Evolutionary conservation across 768 basidiomycete species (phyloP).

Genomic region (Termitomyces sp.): DNA sequence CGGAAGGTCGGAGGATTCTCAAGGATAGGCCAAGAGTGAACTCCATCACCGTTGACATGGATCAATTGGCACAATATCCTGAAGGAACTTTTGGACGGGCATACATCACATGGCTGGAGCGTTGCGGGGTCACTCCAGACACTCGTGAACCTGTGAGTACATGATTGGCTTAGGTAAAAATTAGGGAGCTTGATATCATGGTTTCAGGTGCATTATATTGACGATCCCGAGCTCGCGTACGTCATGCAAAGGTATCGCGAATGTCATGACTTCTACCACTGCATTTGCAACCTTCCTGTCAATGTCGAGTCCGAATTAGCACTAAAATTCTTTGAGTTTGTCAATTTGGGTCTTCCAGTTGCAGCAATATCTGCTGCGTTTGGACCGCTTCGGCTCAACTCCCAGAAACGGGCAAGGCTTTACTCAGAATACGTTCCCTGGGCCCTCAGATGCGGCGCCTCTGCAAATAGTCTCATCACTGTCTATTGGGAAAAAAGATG

Average conservation of each 20-base stretch:
- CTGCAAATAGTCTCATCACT: conserved; percentile 70
- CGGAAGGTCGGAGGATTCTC: conserved; percentile 81
- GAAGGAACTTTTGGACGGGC: conserved; percentile 82
- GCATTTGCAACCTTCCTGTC: conserved; percentile 83
- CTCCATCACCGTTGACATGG: conserved; percentile 68
- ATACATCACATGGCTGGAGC: conserved; percentile 86
- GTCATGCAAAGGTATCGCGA: conserved; percentile 98
- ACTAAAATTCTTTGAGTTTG: conserved; percentile 91
- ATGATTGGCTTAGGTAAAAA: neutral
- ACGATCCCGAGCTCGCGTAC: conserved; percentile 93
- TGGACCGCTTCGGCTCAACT: conserved; percentile 69
- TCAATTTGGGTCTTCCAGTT: conserved; percentile 88
- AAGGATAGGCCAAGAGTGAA: conserved; percentile 81
- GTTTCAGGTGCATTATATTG: conserved; percentile 83
- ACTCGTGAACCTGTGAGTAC: conserved; percentile 76
- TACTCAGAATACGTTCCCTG: conserved; percentile 86
- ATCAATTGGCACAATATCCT: conserved; percentile 55
- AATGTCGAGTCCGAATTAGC: conserved; percentile 89
- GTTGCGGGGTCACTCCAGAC: conserved; percentile 88
- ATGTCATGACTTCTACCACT: conserved; percentile 97
- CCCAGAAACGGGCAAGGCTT: conserved; percentile 47
- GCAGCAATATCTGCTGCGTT: conserved; percentile 74
- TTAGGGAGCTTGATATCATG: conserved; percentile 4
- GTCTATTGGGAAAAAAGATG: conserved; percentile 97
- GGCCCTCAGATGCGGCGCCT: conserved; percentile 82